A percentile compares a stretch with the other conserved stretches of the same genome.
These are phyloP conservation scores for Viridothelium virens DNA, from an alignment of 495 filamentous ascomycete genomes.

Conservation along the genomic window DNA sequence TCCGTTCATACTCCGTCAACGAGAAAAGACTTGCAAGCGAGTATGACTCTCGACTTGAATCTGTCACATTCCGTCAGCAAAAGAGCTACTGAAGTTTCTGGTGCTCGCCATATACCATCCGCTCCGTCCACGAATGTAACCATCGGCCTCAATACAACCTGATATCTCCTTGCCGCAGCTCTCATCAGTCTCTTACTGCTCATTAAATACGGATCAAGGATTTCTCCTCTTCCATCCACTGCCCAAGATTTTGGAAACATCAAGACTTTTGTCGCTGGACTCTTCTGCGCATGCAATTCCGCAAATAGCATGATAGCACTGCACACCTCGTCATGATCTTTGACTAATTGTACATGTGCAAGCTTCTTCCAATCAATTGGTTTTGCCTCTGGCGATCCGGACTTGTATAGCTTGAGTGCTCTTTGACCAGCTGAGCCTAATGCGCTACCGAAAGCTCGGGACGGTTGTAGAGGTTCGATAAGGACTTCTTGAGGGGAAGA, in stretches of 20 bases:
- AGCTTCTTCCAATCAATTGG: constrained; percentile 34
- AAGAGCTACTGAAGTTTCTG: background rate
- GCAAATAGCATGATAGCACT: constrained; percentile 42
- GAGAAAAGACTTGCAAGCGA: constrained; percentile 36
- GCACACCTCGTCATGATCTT: constrained; percentile 39
- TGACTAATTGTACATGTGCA: constrained; percentile 41
- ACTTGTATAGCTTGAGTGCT: constrained; percentile 33
- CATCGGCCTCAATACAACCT: constrained; percentile 39
- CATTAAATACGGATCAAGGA: constrained; percentile 28
- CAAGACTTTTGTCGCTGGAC: constrained; percentile 38
- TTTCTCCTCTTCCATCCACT: constrained; percentile 22
- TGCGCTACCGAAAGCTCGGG: constrained; percentile 31
- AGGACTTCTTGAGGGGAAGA: constrained; percentile 12
- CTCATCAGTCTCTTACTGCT: constrained; percentile 40
- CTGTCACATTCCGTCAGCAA: constrained; percentile 13
- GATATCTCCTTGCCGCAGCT: constrained; percentile 37
- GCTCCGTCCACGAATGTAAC: constrained; percentile 26
- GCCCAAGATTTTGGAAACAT: constrained; percentile 42
- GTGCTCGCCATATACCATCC: constrained; percentile 22
- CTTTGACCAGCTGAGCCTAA: constrained; percentile 12
- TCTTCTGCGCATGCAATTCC: constrained; percentile 37
- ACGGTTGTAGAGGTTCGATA: constrained; percentile 22
- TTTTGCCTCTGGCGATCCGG: constrained; percentile 8
- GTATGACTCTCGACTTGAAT: constrained; percentile 30
- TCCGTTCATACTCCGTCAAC: constrained; percentile 38